A percentile compares a stretch with the other conserved stretches of the same genome.
These are phyloP conservation scores for Linum tenue DNA, from an alignment of 345 rosid species.

Conservation along the genomic window DNA sequence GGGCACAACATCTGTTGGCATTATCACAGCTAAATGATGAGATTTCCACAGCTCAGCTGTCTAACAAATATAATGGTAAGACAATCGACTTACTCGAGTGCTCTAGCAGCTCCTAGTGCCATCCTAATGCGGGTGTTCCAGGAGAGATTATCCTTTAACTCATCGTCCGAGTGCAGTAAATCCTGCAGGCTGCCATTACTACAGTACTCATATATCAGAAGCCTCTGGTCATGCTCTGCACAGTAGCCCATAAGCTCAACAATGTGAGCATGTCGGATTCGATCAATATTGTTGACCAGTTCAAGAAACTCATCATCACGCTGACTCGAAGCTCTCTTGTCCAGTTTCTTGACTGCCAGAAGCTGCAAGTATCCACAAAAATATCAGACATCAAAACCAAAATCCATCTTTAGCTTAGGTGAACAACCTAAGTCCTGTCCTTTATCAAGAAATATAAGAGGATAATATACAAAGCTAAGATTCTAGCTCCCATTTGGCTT, in stretches of 20 bases:
- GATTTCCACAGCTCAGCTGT: background rate
- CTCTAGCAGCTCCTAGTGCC: slow-evolving; percentile 94
- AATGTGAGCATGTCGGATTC: slow-evolving; percentile 73
- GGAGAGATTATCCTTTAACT: slow-evolving; percentile 47
- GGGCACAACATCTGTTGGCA: background rate
- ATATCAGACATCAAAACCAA: slow-evolving; percentile 10
- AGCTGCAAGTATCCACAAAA: slow-evolving; percentile 38
- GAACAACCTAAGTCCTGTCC: background rate
- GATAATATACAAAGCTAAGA: too few relatives aligned
- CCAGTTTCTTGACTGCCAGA: slow-evolving; percentile 86
- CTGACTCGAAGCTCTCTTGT: slow-evolving; percentile 52
- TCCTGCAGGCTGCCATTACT: slow-evolving; percentile 79
- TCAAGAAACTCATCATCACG: slow-evolving; percentile 75
- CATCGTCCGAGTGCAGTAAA: slow-evolving; percentile 75
- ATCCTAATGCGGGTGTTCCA: slow-evolving; percentile 78
- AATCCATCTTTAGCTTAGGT: background rate
- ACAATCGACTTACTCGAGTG: slow-evolving; percentile 66
- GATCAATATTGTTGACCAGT: slow-evolving; percentile 67
- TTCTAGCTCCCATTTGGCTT: too few relatives aligned
- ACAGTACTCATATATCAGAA: slow-evolving; percentile 81
- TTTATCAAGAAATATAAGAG: too few relatives aligned
- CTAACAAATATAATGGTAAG: background rate
- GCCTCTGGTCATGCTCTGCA: slow-evolving; percentile 90
- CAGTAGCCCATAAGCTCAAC: slow-evolving; percentile 91
- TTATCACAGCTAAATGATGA: background rate